Conservation (phyloP, 768 basidiomycete species). For the Termitomyces sp. region DNA sequence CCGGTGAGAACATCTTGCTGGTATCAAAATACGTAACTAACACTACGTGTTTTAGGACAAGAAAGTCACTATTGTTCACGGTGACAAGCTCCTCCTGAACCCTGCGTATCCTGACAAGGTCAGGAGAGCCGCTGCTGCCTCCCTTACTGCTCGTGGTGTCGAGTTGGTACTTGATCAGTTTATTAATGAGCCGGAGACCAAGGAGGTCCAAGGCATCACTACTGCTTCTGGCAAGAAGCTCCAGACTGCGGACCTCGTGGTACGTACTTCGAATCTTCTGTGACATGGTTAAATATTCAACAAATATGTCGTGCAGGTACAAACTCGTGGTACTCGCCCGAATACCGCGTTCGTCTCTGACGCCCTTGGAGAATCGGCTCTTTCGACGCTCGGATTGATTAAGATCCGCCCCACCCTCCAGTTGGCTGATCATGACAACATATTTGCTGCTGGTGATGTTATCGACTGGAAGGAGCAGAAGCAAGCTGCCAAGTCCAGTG, state of each 20-base stretch:
- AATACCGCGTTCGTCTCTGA: slow-evolving; percentile 45
- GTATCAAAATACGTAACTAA: neutral
- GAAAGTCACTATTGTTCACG: slow-evolving; percentile 60
- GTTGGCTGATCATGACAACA: slow-evolving; percentile 39
- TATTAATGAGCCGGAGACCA: slow-evolving; percentile 40
- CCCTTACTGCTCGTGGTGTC: slow-evolving; percentile 39
- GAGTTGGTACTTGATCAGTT: slow-evolving; percentile 48
- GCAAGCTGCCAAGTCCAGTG: slow-evolving; percentile 37
- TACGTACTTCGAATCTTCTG: slow-evolving; percentile 23
- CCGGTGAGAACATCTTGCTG: slow-evolving; percentile 23
- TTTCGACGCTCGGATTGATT: slow-evolving; percentile 36
- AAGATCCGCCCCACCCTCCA: slow-evolving; percentile 56
- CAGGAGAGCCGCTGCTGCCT: slow-evolving; percentile 38
- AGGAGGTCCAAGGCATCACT: slow-evolving; percentile 32
- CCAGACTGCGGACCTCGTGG: slow-evolving; percentile 50
- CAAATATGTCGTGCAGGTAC: slow-evolving; percentile 22
- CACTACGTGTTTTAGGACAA: slow-evolving; percentile 28
- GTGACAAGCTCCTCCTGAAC: slow-evolving; percentile 45
- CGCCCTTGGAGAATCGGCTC: slow-evolving; percentile 31
- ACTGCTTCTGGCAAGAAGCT: slow-evolving; percentile 48
- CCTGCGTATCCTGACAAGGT: slow-evolving; percentile 48
- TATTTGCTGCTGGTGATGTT: slow-evolving; percentile 66
- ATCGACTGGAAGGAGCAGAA: slow-evolving; percentile 66
- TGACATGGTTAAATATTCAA: neutral
- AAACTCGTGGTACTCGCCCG: slow-evolving; percentile 37